Conservation (phyloP, 2,329 filamentous ascomycete species). For the Xylaria sp. region DNA sequence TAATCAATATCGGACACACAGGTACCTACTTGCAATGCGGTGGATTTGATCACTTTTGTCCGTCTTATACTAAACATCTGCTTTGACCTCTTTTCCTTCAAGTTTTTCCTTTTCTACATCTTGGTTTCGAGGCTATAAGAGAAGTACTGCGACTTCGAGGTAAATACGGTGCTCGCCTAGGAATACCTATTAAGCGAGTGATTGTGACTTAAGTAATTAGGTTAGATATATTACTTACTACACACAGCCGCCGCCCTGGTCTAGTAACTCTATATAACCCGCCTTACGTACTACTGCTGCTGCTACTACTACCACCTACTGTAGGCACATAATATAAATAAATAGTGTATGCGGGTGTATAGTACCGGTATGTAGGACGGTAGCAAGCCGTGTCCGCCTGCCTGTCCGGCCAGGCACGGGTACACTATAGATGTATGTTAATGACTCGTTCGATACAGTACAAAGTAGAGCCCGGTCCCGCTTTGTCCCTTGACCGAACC, state of each 20-base stretch:
- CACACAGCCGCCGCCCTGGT: neutral
- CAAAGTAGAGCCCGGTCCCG: conserved; percentile 1
- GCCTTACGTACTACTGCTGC: conserved; percentile 1
- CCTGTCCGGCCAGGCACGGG: conserved; percentile 14
- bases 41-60: neutral
- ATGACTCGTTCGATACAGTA: neutral
- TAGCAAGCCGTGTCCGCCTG: conserved; percentile 25
- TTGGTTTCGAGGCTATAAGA: neutral
- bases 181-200: neutral
- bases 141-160: neutral
- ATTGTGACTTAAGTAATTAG: neutral
- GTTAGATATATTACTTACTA: conserved; percentile 18
- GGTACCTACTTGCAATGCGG: neutral
- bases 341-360: conserved; percentile 23
- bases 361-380: conserved; percentile 30
- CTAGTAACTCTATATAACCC: neutral
- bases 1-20: conserved; percentile 7
- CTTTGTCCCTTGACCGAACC: conserved; percentile 20
- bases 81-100: neutral
- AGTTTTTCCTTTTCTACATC: neutral
- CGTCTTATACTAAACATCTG: neutral
- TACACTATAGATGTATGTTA: conserved; percentile 15
- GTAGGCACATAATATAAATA: conserved; percentile 18
- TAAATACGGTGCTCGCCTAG: neutral
- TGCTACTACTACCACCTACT: neutral